phyloP scores from a whole-genome alignment of 2,329 filamentous ascomycete genomes.

The Aspergillus sp. region DNA sequence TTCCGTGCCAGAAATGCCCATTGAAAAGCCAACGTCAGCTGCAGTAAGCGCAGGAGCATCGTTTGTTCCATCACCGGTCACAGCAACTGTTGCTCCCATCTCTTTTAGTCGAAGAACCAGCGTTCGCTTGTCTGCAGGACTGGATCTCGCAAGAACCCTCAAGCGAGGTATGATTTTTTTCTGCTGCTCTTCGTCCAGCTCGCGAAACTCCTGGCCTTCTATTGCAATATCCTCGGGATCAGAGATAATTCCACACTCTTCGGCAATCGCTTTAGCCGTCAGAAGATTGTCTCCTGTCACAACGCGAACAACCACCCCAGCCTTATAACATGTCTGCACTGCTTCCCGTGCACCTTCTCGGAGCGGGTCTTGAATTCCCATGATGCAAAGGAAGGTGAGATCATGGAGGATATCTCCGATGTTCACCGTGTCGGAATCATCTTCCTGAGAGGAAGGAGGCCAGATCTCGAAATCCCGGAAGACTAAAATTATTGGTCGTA shows the following conservation, averaged over 20 bases:
- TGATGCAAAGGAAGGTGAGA: constrained; percentile 65
- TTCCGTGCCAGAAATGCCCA: constrained; percentile 79
- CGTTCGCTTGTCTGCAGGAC: constrained; percentile 71
- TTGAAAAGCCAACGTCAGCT: constrained; percentile 79
- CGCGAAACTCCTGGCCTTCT: constrained; percentile 74
- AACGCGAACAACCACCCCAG: constrained; percentile 78
- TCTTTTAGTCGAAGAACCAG: constrained; percentile 68
- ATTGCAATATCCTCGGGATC: constrained; percentile 64
- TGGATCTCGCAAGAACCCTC: constrained; percentile 68
- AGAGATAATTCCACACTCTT: constrained; percentile 68
- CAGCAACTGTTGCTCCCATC: constrained; percentile 71
- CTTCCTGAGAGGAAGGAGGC: constrained; percentile 63
- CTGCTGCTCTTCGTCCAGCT: constrained; percentile 62
- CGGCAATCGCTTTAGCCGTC: constrained; percentile 73
- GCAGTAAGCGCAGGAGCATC: constrained; percentile 76
- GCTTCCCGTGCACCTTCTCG: constrained; percentile 70
- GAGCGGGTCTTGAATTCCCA: constrained; percentile 78
- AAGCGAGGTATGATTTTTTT: constrained; percentile 63
- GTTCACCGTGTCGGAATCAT: constrained; percentile 56
- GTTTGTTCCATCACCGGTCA: constrained; percentile 80
- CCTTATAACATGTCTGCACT: constrained; percentile 66
- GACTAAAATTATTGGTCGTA: constrained; percentile 78
- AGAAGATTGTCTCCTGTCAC: constrained; percentile 79
- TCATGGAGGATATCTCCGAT: constrained; percentile 64
- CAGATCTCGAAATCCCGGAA: constrained; percentile 81